Evolutionary conservation across 768 basidiomycete species (phyloP).

Genomic region (Rhodotorula babjevae): DNA sequence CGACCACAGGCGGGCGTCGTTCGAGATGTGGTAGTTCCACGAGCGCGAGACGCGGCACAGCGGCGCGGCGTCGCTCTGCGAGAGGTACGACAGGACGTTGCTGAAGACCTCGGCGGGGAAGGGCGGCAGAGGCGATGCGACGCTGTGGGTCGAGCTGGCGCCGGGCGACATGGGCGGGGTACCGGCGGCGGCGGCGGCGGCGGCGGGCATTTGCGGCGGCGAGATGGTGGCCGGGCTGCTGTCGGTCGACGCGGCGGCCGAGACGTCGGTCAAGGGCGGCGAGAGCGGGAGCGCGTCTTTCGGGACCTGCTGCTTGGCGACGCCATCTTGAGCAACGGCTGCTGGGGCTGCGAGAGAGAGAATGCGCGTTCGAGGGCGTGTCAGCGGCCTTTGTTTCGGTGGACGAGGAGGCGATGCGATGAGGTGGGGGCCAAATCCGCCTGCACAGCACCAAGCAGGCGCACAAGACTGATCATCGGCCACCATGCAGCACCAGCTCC

Average conservation of each 20-base stretch:
- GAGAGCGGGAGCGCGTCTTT: slow-evolving; percentile 20
- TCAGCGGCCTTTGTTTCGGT: background rate
- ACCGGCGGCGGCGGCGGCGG: too few relatives aligned
- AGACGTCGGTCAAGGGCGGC: slow-evolving; percentile 22
- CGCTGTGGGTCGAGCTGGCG: background rate
- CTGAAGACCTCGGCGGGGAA: slow-evolving; percentile 33
- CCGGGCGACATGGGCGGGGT: slow-evolving; percentile 17
- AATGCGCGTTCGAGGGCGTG: background rate
- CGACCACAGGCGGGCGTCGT: slow-evolving; percentile 28
- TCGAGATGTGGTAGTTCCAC: slow-evolving; percentile 18
- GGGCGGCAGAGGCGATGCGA: slow-evolving; percentile 22
- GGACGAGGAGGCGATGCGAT: background rate
- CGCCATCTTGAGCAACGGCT: background rate
- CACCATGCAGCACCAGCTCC: too few relatives aligned
- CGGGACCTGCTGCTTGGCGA: background rate
- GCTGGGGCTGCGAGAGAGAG: background rate
- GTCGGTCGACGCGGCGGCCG: background rate
- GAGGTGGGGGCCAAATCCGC: too few relatives aligned
- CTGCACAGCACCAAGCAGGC: too few relatives aligned
- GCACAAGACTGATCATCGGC: too few relatives aligned
- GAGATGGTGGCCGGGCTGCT: slow-evolving; percentile 10
- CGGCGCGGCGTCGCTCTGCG: background rate
- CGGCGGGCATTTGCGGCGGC: background rate
- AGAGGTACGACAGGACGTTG: slow-evolving; percentile 14
- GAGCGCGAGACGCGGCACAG: slow-evolving; percentile 20